Conservation (phyloP, 495 filamentous ascomycete species). For the Tuber melanosporum region DNA sequence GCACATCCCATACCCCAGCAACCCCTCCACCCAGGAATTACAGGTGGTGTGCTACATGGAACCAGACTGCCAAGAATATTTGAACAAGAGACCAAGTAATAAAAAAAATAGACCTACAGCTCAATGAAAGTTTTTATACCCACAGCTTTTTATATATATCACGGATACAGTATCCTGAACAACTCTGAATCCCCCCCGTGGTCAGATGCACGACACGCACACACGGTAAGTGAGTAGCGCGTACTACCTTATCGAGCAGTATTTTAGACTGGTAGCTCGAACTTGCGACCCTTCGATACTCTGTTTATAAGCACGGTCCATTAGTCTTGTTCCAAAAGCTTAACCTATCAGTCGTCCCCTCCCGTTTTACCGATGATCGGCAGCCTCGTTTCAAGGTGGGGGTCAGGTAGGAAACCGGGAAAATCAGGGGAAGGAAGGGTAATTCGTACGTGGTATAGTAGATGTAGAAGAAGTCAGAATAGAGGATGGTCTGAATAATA, state of each 20-base stretch:
- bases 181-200: constrained; percentile 14
- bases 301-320: constrained; percentile 43
- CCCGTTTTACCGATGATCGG: constrained; percentile 22
- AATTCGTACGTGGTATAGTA: constrained; percentile 82
- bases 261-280: constrained; percentile 70
- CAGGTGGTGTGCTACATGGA: background rate
- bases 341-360: constrained; percentile 14
- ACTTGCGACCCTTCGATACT: constrained; percentile 81
- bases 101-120: background rate
- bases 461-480: constrained; percentile 99
- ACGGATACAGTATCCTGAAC: constrained; percentile 14
- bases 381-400: constrained; percentile 24
- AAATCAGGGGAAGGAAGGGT: constrained; percentile 15
- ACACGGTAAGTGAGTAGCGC: constrained; percentile 31
- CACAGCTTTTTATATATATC: constrained; percentile 24
- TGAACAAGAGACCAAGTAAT: background rate
- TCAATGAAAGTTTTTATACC: constrained; percentile 20
- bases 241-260: constrained; percentile 20
- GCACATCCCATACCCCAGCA: constrained; percentile 25
- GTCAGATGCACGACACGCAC: constrained; percentile 33
- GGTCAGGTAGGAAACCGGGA: constrained; percentile 14
- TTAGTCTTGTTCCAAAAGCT: constrained; percentile 34
- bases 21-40: constrained; percentile 12
- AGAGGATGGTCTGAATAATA: constrained; percentile 84
- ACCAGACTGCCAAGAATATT: background rate